A percentile compares a stretch with the other conserved stretches of the same genome.
phyloP scores from a whole-genome alignment of 2,329 filamentous ascomycete genomes.

The Juglanconis sp. region DNA sequence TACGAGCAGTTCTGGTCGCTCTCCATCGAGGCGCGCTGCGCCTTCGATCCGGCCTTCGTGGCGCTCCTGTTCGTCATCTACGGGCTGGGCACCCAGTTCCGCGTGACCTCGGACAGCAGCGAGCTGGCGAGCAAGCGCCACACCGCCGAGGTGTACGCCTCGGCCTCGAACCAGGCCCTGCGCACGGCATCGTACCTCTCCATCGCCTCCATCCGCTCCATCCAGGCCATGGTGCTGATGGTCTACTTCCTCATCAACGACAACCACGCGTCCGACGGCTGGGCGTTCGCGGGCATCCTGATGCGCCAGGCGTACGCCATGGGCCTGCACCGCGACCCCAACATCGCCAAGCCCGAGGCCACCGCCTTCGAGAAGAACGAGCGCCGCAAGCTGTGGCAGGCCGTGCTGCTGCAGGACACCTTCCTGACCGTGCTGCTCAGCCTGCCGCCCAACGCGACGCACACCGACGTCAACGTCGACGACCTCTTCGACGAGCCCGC shows the following conservation, averaged over 20 bases:
- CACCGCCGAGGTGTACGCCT: slow-evolving; percentile 78
- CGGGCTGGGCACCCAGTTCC: slow-evolving; percentile 74
- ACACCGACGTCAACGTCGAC: slow-evolving; percentile 75
- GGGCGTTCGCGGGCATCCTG: slow-evolving; percentile 75
- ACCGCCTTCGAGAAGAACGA: slow-evolving; percentile 73
- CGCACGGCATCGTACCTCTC: slow-evolving; percentile 75
- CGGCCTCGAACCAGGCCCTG: slow-evolving; percentile 73
- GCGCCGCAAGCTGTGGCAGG: slow-evolving; percentile 77
- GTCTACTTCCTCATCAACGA: slow-evolving; percentile 84
- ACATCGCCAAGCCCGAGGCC: slow-evolving; percentile 66
- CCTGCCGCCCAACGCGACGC: slow-evolving; percentile 72
- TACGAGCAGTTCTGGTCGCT: slow-evolving; percentile 77
- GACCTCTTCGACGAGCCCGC: slow-evolving; percentile 63
- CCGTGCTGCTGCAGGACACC: slow-evolving; percentile 76
- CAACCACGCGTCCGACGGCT: slow-evolving; percentile 78
- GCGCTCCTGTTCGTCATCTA: slow-evolving; percentile 75
- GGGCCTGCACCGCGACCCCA: slow-evolving; percentile 76
- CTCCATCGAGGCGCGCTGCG: slow-evolving; percentile 51
- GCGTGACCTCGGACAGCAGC: slow-evolving; percentile 49
- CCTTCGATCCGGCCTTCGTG: slow-evolving; percentile 65
- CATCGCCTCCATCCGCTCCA: slow-evolving; percentile 66
- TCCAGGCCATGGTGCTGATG: slow-evolving; percentile 80
- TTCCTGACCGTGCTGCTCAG: slow-evolving; percentile 76
- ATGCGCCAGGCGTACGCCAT: slow-evolving; percentile 78
- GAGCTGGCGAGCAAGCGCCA: slow-evolving; percentile 55